These are phyloP conservation scores for Debaryomyces coudertii DNA, from an alignment of 1,139 yeast species.

Conservation along the genomic window DNA sequence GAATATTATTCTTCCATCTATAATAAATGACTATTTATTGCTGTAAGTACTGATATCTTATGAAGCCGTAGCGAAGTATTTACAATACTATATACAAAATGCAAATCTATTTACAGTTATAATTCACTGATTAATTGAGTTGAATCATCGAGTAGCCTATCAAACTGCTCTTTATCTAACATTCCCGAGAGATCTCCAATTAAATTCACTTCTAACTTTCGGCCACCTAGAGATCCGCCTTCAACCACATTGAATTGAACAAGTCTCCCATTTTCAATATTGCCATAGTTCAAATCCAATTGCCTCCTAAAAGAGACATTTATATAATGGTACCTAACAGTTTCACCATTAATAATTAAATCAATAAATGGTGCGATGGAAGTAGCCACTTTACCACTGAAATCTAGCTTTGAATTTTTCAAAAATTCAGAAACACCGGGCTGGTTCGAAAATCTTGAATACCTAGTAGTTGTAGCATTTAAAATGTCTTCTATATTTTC, in stretches of 20 bases:
- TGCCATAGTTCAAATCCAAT: slow-evolving; percentile 41
- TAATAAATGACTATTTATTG: slow-evolving; percentile 7
- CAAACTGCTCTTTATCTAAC: slow-evolving; percentile 27
- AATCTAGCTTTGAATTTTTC: slow-evolving; percentile 38
- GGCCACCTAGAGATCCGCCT: slow-evolving; percentile 61
- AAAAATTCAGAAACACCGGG: slow-evolving; percentile 52
- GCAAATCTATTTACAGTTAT: slow-evolving; percentile 16
- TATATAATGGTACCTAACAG: slow-evolving; percentile 47
- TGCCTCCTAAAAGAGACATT: slow-evolving; percentile 46
- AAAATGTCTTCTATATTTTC: slow-evolving; percentile 18
- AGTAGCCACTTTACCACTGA: slow-evolving; percentile 39
- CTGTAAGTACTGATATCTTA: neutral
- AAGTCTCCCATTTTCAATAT: slow-evolving; percentile 24
- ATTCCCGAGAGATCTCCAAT: slow-evolving; percentile 38
- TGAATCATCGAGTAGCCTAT: slow-evolving; percentile 32
- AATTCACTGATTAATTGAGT: slow-evolving; percentile 26
- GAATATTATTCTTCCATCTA: slow-evolving; percentile 4
- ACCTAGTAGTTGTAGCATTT: slow-evolving; percentile 35
- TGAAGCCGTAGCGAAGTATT: slow-evolving; percentile 1
- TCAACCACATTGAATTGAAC: slow-evolving; percentile 54
- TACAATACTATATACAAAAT: slow-evolving; percentile 10
- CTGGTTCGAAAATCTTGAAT: slow-evolving; percentile 38
- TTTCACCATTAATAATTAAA: slow-evolving; percentile 38
- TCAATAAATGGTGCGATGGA: slow-evolving; percentile 42
- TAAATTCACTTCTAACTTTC: slow-evolving; percentile 49